Conservation (phyloP, 495 filamentous ascomycete genomes). For the Lasiosphaeria hispida region DNA sequence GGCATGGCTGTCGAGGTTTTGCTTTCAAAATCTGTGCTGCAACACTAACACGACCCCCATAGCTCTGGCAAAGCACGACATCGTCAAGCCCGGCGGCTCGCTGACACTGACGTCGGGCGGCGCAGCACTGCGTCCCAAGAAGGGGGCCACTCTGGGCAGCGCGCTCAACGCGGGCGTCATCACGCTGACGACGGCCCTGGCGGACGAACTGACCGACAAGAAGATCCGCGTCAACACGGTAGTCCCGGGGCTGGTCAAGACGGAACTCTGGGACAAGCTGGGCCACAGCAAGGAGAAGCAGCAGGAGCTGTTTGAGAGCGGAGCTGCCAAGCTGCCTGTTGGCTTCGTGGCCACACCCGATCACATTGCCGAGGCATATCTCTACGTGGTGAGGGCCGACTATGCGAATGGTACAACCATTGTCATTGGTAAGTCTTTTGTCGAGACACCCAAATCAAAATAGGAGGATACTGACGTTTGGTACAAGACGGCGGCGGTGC, state of each 20-base stretch:
- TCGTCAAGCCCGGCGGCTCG: conserved; percentile 42
- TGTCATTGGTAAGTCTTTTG: conserved; percentile 31
- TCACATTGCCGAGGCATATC: conserved; percentile 57
- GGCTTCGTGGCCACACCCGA: conserved; percentile 49
- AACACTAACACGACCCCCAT: neutral
- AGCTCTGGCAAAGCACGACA: conserved; percentile 40
- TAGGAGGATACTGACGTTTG: neutral
- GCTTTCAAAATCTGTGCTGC: neutral
- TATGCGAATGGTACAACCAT: conserved; percentile 50
- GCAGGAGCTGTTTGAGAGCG: conserved; percentile 32
- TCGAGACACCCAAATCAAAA: neutral
- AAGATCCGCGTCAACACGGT: conserved; percentile 55
- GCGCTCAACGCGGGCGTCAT: conserved; percentile 40
- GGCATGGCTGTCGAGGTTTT: conserved; percentile 29
- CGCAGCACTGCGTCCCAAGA: conserved; percentile 39
- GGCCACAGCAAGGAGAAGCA: conserved; percentile 31
- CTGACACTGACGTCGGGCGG: conserved; percentile 54
- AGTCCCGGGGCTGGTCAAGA: conserved; percentile 50
- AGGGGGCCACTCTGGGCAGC: conserved; percentile 32
- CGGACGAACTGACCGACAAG: conserved; percentile 48
- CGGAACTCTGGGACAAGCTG: conserved; percentile 45
- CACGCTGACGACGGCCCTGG: conserved; percentile 44
- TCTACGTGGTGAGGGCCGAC: conserved; percentile 54
- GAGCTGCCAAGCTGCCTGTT: conserved; percentile 33
- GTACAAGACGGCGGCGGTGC: conserved; percentile 2